Evolutionary conservation across 164 flowering plant genomes (phyloP).

Genomic region (Santalum album): DNA sequence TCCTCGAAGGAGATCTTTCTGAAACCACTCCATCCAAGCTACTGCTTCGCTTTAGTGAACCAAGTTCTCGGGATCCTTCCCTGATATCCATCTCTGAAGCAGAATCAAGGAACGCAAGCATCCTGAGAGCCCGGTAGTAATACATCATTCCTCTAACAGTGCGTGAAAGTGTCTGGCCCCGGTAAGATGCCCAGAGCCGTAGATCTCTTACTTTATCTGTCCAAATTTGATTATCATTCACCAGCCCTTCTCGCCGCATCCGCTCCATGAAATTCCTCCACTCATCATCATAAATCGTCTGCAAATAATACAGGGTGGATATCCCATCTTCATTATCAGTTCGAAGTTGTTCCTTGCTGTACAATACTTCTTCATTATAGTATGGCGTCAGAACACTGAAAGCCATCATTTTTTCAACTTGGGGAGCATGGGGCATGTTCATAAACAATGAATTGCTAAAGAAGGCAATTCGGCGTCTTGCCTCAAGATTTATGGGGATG

Average conservation of each 20-base stretch:
- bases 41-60: constrained; percentile 25
- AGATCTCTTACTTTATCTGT: constrained; percentile 47
- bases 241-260: constrained; percentile 55
- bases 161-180: constrained; percentile 61
- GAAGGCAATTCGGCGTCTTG: constrained; percentile 61
- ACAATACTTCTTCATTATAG: constrained; percentile 55
- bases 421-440: constrained; percentile 76
- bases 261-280: constrained; percentile 62
- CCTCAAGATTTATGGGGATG: constrained; percentile 54
- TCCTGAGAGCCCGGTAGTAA: constrained; percentile 54
- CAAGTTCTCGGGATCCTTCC: constrained; percentile 37
- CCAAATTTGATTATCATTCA: constrained; percentile 38
- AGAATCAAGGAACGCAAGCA: constrained; percentile 63
- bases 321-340: constrained; percentile 62
- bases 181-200: constrained; percentile 62
- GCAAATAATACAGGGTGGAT: constrained; percentile 51
- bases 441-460: constrained; percentile 64
- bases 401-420: constrained; percentile 65
- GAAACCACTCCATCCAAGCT: constrained; percentile 18
- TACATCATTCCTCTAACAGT: constrained; percentile 80
- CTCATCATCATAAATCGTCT: constrained; percentile 54
- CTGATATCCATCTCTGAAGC: constrained; percentile 60
- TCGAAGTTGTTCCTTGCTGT: constrained; percentile 46
- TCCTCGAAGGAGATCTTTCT: constrained; percentile 23
- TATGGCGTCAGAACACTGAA: constrained; percentile 71